Percentiles rank a stretch among this genome's conserved stretches.
phyloP scores from a whole-genome alignment of 2,329 filamentous ascomycete species.

The Aspergillus sp. region DNA sequence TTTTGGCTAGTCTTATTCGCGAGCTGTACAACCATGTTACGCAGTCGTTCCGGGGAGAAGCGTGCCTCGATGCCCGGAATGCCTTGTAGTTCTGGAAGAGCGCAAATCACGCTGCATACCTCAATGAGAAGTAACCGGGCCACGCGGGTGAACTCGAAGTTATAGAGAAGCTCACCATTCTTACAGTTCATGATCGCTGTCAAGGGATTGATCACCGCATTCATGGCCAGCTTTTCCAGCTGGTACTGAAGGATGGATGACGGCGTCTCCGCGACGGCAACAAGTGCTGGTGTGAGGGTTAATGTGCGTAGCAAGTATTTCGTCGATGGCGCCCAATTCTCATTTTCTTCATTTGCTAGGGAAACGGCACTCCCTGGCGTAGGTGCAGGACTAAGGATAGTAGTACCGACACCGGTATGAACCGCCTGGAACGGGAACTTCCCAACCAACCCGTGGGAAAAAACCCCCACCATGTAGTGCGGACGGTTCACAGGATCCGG shows the following conservation, averaged over 20 bases:
- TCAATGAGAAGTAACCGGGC: conserved; percentile 68
- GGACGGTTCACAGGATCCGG: conserved; percentile 57
- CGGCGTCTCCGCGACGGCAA: conserved; percentile 51
- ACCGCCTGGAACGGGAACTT: conserved; percentile 45
- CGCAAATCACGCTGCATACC: conserved; percentile 60
- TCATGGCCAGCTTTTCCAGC: conserved; percentile 68
- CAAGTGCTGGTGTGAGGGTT: conserved; percentile 53
- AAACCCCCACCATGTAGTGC: conserved; percentile 64
- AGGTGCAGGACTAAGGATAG: conserved; percentile 47
- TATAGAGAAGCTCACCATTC: conserved; percentile 63
- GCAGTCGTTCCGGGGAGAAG: conserved; percentile 54
- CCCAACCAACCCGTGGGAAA: conserved; percentile 50
- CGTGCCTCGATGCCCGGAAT: conserved; percentile 53
- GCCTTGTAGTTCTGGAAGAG: conserved; percentile 63
- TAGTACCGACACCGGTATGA: conserved; percentile 53
- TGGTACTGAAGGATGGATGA: conserved; percentile 62
- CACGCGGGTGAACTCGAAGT: conserved; percentile 55
- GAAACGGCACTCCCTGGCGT: conserved; percentile 9
- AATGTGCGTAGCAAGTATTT: conserved; percentile 59
- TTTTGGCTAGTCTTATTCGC: conserved; percentile 49
- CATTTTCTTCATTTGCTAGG: conserved; percentile 15
- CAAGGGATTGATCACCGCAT: conserved; percentile 69
- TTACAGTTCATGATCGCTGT: conserved; percentile 69
- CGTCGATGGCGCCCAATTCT: conserved; percentile 31
- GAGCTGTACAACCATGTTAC: conserved; percentile 50